Evolutionary conservation across 2,329 filamentous ascomycete species (phyloP).

Genomic region (Capronia coronata): DNA sequence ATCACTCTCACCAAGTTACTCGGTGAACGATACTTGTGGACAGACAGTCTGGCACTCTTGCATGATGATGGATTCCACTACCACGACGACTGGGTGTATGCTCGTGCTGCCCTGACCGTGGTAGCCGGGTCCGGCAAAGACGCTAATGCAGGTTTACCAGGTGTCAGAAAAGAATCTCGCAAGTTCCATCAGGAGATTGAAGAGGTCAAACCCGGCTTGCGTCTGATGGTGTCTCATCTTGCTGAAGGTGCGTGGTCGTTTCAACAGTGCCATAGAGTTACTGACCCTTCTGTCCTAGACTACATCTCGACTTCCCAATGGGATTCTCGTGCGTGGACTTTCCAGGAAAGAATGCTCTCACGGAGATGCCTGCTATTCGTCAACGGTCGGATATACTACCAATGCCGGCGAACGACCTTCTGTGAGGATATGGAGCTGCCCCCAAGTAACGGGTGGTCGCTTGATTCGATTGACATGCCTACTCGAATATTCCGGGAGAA

Average conservation of each 20-base stretch:
- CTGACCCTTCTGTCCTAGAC: slow-evolving; percentile 13
- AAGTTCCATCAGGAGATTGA: slow-evolving; percentile 28
- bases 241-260: slow-evolving; percentile 21
- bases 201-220: slow-evolving; percentile 25
- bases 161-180: slow-evolving; percentile 28
- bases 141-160: slow-evolving; percentile 28
- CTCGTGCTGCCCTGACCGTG: slow-evolving; percentile 24
- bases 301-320: slow-evolving; percentile 32
- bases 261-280: neutral
- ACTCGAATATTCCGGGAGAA: slow-evolving; percentile 28
- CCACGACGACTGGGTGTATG: slow-evolving; percentile 29
- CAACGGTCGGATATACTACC: slow-evolving; percentile 28
- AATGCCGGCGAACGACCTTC: slow-evolving; percentile 28
- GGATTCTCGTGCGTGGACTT: slow-evolving; percentile 38
- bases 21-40: slow-evolving; percentile 28
- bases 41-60: slow-evolving; percentile 27
- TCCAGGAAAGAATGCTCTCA: slow-evolving; percentile 37
- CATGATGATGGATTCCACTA: slow-evolving; percentile 29
- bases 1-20: slow-evolving; percentile 28
- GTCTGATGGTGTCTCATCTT: slow-evolving; percentile 28
- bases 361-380: slow-evolving; percentile 36
- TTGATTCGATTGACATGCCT: slow-evolving; percentile 29
- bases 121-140: slow-evolving; percentile 27
- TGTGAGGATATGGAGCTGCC: slow-evolving; percentile 29
- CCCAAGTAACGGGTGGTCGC: slow-evolving; percentile 24